phyloP scores from a whole-genome alignment of 2,329 filamentous ascomycete species.

The Blumeria graminis region DNA sequence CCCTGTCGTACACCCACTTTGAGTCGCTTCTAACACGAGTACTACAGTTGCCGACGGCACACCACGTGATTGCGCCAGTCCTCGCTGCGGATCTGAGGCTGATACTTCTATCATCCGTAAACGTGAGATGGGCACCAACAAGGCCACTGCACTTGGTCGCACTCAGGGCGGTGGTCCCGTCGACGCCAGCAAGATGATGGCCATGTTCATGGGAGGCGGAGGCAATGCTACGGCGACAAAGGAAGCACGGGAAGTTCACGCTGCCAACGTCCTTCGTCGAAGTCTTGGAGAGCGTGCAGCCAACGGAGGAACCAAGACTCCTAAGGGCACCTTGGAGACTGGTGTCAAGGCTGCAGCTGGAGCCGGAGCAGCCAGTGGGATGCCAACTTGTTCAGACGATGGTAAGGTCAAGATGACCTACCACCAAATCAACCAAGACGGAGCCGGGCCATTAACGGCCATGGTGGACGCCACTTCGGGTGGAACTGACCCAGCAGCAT shows the following conservation, averaged over 20 bases:
- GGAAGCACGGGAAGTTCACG: slow-evolving; percentile 50
- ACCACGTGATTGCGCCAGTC: slow-evolving; percentile 38
- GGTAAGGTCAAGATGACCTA: too few species aligned
- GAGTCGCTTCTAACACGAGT: slow-evolving; percentile 4
- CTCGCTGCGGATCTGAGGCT: slow-evolving; percentile 36
- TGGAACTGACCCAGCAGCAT: slow-evolving; percentile 21
- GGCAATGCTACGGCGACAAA: slow-evolving; percentile 19
- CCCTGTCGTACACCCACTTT: slow-evolving; percentile 1
- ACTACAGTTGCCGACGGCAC: slow-evolving; percentile 34
- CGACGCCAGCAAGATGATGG: slow-evolving; percentile 29
- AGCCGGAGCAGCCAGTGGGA: neutral
- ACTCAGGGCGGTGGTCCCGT: slow-evolving; percentile 35
- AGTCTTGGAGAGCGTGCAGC: neutral
- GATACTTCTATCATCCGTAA: slow-evolving; percentile 47
- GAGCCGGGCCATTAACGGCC: slow-evolving; percentile 34
- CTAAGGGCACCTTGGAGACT: slow-evolving; percentile 7
- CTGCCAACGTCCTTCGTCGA: slow-evolving; percentile 31
- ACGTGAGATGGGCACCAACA: slow-evolving; percentile 28
- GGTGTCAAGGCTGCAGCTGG: slow-evolving; percentile 22
- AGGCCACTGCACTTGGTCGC: slow-evolving; percentile 36
- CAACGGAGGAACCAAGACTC: neutral
- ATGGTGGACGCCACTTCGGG: too few species aligned
- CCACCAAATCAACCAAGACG: slow-evolving; percentile 28
- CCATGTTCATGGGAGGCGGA: slow-evolving; percentile 32
- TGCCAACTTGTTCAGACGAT: too few species aligned